Base-by-base conservation (phyloP, 2,329 filamentous ascomycete species). In the Talaromyces sp. region DNA sequence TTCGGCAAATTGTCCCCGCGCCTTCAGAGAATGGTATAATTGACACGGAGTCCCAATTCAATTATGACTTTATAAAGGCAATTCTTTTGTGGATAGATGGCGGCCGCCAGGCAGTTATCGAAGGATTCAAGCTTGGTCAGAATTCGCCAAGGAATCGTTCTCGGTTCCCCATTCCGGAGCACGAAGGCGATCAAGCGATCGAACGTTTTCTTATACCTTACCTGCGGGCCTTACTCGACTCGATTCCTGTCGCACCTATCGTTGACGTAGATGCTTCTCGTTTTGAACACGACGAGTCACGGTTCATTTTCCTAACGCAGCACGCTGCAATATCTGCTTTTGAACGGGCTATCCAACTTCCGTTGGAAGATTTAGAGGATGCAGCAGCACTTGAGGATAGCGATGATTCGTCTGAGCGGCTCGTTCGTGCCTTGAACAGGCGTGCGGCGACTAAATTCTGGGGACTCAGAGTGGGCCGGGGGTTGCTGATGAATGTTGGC, bases 31-130 rank as follows among this genome's bases (percentile, higher is more conserved):
- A 80, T 67, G 69, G 71, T 62, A 59, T 70, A 37, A 69, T 79
- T 21, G 69, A 77, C 12, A 66, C 67, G 7, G 74, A 78, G 21
- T 79, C 84, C 50, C 81, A 82, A 14, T 88, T 88, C 69, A 80
- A 80, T n/a, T 87, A 87, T 67, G 86, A 88, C 66, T 88, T 88
- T 67, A 67, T 88, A 28, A 86, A 85, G 69, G 84, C 86, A 1
- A 86, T 88, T 48, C 69, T 86, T 2, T 76, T 88, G 1, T 88
- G 85, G 84, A 73, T 88, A 1, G 83, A 86, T 61, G 85, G 84
- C 37, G 86, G 86, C 9, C 75, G 83, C 14, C 76, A 80, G 8
- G 79, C 79, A 31, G 71, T 88, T 9, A 71, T 87, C 1, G 77
- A 82, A 63, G 84, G 83, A 0, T 88, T 88, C 70, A 83, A 82